Evolutionary conservation across 202 grass and related monocot genomes (phyloP).

Genomic region (Brachypodium distachyon): DNA sequence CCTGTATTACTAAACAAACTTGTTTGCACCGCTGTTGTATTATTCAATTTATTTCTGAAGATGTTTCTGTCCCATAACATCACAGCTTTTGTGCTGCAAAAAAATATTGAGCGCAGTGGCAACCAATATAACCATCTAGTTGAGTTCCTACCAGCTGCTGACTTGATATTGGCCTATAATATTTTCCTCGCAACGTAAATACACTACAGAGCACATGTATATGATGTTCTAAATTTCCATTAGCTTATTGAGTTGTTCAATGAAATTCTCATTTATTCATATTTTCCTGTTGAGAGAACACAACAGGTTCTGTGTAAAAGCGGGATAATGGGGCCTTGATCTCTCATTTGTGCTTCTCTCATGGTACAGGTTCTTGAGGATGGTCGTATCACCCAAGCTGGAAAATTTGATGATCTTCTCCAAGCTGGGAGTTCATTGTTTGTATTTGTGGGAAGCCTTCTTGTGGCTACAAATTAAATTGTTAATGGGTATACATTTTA

Average conservation of each 20-base stretch:
- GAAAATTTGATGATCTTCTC: constrained; percentile 94
- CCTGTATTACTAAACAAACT: too few species aligned
- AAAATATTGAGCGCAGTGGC: constrained; percentile 80
- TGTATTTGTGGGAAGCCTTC: constrained; percentile 94
- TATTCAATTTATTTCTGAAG: background rate
- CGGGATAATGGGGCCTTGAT: background rate
- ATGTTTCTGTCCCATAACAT: constrained; percentile 16
- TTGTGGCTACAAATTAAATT: constrained; percentile 97
- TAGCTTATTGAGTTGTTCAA: background rate
- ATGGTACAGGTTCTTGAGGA: constrained; percentile 72
- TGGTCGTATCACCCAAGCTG: constrained; percentile 85
- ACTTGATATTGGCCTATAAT: constrained; percentile 71
- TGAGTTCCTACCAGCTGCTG: constrained; percentile 94
- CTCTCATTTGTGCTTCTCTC: background rate
- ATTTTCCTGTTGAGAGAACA: constrained; percentile 6
- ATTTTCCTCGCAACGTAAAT: background rate
- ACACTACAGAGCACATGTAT: background rate
- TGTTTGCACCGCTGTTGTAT: background rate
- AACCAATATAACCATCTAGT: constrained; percentile 94
- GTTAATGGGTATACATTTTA: too few species aligned
- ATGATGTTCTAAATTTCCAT: background rate
- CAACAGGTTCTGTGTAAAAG: background rate
- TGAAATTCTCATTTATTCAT: constrained; percentile 11
- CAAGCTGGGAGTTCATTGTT: constrained; percentile 92
- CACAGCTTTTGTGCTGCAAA: constrained; percentile 45